A percentile compares a stretch with the other conserved stretches of the same genome.
phyloP scores from a whole-genome alignment of 2,329 filamentous ascomycete species.

The Chrysosporium keratinophilum region DNA sequence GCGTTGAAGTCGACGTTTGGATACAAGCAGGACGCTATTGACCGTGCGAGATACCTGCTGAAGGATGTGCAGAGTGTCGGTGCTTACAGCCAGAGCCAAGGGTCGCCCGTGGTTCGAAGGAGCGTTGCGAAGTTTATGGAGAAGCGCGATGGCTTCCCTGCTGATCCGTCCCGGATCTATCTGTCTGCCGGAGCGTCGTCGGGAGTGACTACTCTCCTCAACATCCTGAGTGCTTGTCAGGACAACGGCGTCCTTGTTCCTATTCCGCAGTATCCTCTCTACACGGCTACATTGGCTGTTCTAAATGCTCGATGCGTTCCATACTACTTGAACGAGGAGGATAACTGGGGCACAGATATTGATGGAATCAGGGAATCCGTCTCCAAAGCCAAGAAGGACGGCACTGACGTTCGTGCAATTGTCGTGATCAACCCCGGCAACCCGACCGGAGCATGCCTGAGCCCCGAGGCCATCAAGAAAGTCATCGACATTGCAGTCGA shows the following conservation, averaged over 20 bases:
- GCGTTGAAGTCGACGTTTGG: conserved; percentile 64
- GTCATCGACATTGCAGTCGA: conserved; percentile 81
- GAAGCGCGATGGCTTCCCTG: conserved; percentile 77
- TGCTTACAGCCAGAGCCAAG: conserved; percentile 91
- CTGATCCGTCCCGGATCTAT: conserved; percentile 73
- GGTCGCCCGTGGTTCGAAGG: conserved; percentile 73
- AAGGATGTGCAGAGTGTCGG: conserved; percentile 81
- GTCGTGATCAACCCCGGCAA: conserved; percentile 98
- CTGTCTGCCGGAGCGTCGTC: conserved; percentile 85
- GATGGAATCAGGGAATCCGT: conserved; percentile 64
- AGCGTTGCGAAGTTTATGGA: conserved; percentile 91
- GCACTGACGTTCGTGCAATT: conserved; percentile 80
- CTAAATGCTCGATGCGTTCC: conserved; percentile 80
- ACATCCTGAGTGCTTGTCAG: conserved; percentile 70
- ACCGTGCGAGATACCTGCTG: conserved; percentile 69
- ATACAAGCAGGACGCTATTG: conserved; percentile 83
- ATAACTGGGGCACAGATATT: conserved; percentile 79
- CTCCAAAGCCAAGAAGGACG: conserved; percentile 61
- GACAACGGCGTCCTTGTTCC: conserved; percentile 80
- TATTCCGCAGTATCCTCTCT: conserved; percentile 95
- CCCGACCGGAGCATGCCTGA: conserved; percentile 80
- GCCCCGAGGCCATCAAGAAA: conserved; percentile 64
- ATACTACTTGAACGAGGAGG: conserved; percentile 82
- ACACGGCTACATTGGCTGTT: conserved; percentile 82
- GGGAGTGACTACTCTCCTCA: conserved; percentile 85